A percentile compares a stretch with the other conserved stretches of the same genome.
phyloP scores from a whole-genome alignment of 2,329 filamentous ascomycete species.

The Sclerotinia nivalis region DNA sequence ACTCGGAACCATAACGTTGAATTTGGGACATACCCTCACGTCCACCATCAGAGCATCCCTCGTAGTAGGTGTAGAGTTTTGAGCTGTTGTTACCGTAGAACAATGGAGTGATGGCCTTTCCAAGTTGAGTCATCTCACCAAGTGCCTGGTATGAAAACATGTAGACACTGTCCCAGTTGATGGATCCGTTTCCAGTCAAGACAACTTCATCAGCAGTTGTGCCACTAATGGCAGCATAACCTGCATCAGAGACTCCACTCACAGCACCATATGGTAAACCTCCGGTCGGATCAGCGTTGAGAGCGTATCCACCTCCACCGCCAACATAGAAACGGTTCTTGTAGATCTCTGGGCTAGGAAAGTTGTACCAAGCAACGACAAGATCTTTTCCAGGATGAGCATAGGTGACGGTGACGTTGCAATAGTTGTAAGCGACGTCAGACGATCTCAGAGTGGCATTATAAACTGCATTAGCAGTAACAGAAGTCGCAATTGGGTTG shows the following conservation, averaged over 20 bases:
- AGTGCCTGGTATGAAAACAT: conserved; percentile 46
- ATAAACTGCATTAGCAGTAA: conserved; percentile 43
- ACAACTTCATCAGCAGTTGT: conserved; percentile 44
- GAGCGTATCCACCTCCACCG: conserved; percentile 50
- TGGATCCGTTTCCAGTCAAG: conserved; percentile 37
- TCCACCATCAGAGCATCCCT: conserved; percentile 51
- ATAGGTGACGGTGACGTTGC: conserved; percentile 51
- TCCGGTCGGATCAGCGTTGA: conserved; percentile 42
- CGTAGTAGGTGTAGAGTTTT: conserved; percentile 31
- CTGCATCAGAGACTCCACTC: conserved; percentile 51
- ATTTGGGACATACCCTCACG: conserved; percentile 52
- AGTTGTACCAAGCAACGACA: conserved; percentile 46
- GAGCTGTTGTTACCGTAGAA: conserved; percentile 43
- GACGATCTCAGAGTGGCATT: conserved; percentile 39
- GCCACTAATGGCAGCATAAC: conserved; percentile 49
- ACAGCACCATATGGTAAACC: conserved; percentile 50
- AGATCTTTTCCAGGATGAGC: conserved; percentile 46
- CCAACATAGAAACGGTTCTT: conserved; percentile 49
- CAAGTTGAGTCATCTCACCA: conserved; percentile 45
- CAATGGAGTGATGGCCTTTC: conserved; percentile 47
- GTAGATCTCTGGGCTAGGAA: conserved; percentile 47
- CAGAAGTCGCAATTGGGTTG: conserved; percentile 40
- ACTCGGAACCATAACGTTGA: conserved; percentile 45
- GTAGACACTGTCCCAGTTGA: conserved; percentile 42
- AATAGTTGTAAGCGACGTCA: conserved; percentile 43